phyloP scores from a whole-genome alignment of 2,329 filamentous ascomycete genomes.

The Aspergillus sp. region DNA sequence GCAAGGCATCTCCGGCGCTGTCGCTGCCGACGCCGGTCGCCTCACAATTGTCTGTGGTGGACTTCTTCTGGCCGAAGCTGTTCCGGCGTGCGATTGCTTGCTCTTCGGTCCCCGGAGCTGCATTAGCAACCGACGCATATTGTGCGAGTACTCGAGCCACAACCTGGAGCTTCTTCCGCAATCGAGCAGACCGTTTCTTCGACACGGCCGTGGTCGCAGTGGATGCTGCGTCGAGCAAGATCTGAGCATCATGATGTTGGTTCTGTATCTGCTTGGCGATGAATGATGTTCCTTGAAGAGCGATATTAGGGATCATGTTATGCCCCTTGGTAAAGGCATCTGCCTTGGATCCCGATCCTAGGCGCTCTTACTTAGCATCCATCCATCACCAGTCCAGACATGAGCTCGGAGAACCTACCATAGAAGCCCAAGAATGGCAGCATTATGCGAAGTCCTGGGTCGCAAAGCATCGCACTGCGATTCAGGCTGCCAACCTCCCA shows the following conservation, averaged over 20 bases:
- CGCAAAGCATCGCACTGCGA: too few relatives aligned
- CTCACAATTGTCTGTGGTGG: too few relatives aligned
- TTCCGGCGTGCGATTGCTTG: background rate
- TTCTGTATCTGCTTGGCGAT: background rate
- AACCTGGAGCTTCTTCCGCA: constrained; percentile 7
- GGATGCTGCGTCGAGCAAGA: background rate
- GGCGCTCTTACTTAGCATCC: background rate
- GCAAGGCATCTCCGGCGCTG: too few relatives aligned
- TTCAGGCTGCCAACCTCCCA: too few relatives aligned
- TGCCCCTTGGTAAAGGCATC: background rate
- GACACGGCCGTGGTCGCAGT: background rate
- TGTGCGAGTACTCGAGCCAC: constrained; percentile 3
- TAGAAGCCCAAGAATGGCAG: too few relatives aligned
- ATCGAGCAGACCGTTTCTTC: background rate
- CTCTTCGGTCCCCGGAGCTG: background rate
- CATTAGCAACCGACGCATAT: constrained; percentile 1
- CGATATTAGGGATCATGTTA: background rate
- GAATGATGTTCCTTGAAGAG: background rate
- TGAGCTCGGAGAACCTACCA: too few relatives aligned
- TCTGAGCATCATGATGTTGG: too few relatives aligned
- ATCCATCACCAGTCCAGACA: too few relatives aligned
- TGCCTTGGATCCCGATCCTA: background rate
- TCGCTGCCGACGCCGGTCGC: too few relatives aligned
- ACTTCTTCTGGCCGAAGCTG: background rate
- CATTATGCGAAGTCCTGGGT: too few relatives aligned